Percentiles rank a stretch among this genome's conserved stretches.
phyloP scores from a whole-genome alignment of 106 monocot genomes.

The Phalaenopsis aphrodite region DNA sequence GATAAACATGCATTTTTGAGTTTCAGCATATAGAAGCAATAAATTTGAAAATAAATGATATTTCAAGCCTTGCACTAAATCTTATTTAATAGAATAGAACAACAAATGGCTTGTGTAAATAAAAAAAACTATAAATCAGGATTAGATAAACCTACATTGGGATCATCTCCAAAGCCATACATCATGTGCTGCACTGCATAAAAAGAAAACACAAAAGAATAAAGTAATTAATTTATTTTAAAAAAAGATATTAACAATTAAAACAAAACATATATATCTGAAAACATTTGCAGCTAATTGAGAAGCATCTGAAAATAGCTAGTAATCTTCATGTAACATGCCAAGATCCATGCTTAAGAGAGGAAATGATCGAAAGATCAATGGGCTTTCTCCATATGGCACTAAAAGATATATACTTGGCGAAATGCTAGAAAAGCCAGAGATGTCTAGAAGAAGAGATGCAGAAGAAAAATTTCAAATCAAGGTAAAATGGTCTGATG shows the following conservation, averaged over 20 bases:
- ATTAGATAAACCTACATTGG: slow-evolving; percentile 6
- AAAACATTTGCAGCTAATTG: no score
- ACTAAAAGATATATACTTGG: background rate
- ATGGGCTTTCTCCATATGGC: background rate
- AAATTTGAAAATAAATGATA: background rate
- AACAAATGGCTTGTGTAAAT: background rate
- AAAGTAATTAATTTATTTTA: background rate
- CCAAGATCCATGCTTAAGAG: background rate
- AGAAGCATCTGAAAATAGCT: background rate
- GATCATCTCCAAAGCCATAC: slow-evolving; percentile 13
- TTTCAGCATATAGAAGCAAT: background rate
- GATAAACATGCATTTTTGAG: no score
- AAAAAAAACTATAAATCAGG: background rate
- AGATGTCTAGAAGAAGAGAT: background rate
- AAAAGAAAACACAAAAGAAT: background rate
- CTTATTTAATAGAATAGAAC: background rate
- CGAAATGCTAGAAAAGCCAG: background rate
- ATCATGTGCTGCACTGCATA: slow-evolving; percentile 13
- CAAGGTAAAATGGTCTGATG: background rate
- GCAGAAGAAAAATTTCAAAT: background rate
- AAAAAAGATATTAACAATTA: background rate
- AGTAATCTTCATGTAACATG: background rate
- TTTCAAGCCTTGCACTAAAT: background rate
- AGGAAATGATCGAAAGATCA: background rate
- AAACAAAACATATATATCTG: no score